phyloP scores from a whole-genome alignment of 148 eudicot genomes.

The Nyssa sinensis region DNA sequence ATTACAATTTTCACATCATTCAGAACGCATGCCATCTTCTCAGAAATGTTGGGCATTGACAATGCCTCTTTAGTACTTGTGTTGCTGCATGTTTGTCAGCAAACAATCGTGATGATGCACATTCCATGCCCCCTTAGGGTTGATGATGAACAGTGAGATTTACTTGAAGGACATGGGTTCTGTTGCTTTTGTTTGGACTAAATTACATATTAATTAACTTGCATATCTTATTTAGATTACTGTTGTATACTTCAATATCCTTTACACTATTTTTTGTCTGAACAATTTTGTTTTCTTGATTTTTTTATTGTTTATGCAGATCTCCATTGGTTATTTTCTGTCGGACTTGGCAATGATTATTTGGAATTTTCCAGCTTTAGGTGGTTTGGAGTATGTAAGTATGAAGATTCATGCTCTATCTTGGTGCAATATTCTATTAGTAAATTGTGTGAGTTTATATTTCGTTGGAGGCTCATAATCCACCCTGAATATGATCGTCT shows the following conservation, averaged over 20 bases:
- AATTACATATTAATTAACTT: background rate
- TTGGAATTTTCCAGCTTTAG: slow-evolving; percentile 82
- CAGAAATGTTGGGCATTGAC: no score
- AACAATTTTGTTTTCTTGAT: background rate
- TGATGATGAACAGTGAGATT: background rate
- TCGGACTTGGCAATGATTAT: slow-evolving; percentile 84
- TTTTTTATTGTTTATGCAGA: slow-evolving; percentile 36
- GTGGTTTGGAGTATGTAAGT: slow-evolving; percentile 95
- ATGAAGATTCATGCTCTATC: background rate
- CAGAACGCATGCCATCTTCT: no score
- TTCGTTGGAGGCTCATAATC: slow-evolving; percentile 5
- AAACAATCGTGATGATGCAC: background rate
- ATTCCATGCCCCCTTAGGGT: background rate
- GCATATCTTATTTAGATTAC: background rate
- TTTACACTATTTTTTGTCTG: background rate
- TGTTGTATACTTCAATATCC: background rate
- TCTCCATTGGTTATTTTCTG: slow-evolving; percentile 88
- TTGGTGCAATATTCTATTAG: background rate
- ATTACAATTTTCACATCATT: no score
- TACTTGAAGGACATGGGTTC: background rate
- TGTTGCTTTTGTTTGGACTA: background rate
- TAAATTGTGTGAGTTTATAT: background rate
- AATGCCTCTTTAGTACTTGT: background rate
- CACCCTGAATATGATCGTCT: background rate
- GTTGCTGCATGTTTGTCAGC: background rate